These are phyloP conservation scores for Quercus alba DNA, from an alignment of 306 rosid species.

Conservation along the genomic window DNA sequence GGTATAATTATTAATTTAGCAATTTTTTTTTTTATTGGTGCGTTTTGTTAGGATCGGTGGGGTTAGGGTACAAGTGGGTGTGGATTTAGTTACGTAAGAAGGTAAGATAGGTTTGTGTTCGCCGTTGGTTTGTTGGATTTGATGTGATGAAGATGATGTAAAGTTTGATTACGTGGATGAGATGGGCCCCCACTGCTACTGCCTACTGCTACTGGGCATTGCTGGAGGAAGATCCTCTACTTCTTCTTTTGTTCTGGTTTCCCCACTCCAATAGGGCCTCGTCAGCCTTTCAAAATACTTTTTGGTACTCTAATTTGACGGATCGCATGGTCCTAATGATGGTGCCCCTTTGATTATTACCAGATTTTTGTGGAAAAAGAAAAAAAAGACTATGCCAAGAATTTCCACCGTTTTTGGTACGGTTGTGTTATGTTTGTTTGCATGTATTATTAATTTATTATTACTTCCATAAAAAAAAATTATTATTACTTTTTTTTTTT, in stretches of 20 bases:
- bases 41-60: not conserved
- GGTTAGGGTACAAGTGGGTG: not conserved
- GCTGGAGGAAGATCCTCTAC: slow-evolving; percentile 5
- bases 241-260: not conserved
- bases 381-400: too few species aligned
- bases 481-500: too few species aligned
- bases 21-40: not conserved
- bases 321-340: slow-evolving; percentile 28
- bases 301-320: not conserved
- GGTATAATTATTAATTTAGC: not conserved
- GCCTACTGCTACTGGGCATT: too few species aligned
- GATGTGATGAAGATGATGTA: not conserved
- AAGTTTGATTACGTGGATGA: not conserved
- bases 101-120: not conserved
- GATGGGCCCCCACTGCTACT: not conserved
- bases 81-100: not conserved
- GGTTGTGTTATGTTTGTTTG: too few species aligned
- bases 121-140: not conserved
- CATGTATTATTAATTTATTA: too few species aligned
- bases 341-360: not conserved
- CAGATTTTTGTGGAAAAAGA: too few species aligned
- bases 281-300: slow-evolving; percentile 4
- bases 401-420: too few species aligned
- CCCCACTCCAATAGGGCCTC: slow-evolving; percentile 23
- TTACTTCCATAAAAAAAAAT: too few species aligned